phyloP scores from a whole-genome alignment of 345 rosid genomes.

The Eucalyptus curtisii region DNA sequence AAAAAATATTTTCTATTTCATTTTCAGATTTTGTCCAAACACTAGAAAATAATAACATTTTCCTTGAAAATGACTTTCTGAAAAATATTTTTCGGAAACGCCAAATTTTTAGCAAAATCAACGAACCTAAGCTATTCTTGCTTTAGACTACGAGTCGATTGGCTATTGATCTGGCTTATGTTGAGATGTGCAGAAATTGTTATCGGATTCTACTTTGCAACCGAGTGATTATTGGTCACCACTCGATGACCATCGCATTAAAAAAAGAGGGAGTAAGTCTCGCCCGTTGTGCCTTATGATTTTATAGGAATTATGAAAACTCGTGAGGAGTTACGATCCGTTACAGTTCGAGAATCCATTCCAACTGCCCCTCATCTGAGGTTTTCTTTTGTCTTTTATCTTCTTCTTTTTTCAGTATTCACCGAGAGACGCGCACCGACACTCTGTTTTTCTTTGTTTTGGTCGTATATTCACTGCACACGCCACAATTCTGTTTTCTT shows the following conservation, averaged over 20 bases:
- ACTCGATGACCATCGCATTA: background rate
- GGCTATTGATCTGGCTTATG: background rate
- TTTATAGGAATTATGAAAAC: background rate
- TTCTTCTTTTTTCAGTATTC: no score
- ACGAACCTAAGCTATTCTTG: no score
- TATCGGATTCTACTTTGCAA: background rate
- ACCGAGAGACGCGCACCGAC: background rate
- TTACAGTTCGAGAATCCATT: no score
- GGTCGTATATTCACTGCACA: no score
- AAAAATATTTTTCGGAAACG: no score
- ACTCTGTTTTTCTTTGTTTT: no score
- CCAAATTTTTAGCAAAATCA: no score
- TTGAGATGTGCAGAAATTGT: background rate
- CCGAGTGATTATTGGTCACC: background rate
- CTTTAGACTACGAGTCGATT: background rate
- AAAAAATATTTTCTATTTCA: no score
- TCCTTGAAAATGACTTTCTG: no score
- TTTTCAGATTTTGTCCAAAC: accelerated
- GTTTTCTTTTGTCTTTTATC: no score
- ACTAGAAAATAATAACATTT: no score
- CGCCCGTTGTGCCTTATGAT: background rate
- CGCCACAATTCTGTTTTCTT: no score
- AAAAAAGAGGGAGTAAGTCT: background rate
- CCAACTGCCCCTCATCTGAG: background rate
- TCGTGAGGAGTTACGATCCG: background rate